These are phyloP conservation scores for Musa troglodytarum DNA, from an alignment of 176 grass and related monocot genomes.

Conservation along the genomic window DNA sequence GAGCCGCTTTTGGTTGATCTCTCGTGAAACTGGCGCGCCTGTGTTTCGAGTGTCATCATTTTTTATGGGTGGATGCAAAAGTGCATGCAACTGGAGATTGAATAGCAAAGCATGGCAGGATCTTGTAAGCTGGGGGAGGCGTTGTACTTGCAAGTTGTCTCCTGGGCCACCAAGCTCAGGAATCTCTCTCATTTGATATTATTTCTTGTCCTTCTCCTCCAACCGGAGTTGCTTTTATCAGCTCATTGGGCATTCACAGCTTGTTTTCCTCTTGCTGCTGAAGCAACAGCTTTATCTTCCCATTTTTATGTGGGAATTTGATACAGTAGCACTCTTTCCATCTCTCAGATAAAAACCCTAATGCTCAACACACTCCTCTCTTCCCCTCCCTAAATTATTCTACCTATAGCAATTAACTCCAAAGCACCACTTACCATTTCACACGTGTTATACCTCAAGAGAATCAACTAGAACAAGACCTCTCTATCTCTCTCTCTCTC, in stretches of 20 bases:
- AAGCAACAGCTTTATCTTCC: background rate
- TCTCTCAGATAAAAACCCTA: background rate
- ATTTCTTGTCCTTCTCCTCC: background rate
- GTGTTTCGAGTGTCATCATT: too few relatives aligned
- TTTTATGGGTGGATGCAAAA: too few relatives aligned
- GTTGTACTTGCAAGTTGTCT: constrained; percentile 2
- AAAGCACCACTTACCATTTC: background rate
- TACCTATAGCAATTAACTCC: background rate
- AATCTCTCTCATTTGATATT: background rate
- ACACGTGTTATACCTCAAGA: background rate
- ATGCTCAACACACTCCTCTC: background rate
- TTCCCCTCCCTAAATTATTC: background rate
- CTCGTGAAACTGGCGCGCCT: too few relatives aligned
- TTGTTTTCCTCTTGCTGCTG: background rate
- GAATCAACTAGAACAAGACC: constrained; percentile 25
- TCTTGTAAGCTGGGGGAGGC: constrained; percentile 2
- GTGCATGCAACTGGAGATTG: background rate
- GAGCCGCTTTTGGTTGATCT: too few relatives aligned
- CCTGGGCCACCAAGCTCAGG: background rate
- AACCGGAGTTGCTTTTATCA: too few relatives aligned
- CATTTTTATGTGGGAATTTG: too few relatives aligned
- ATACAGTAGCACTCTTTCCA: too few relatives aligned
- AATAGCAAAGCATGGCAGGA: background rate
- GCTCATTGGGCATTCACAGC: background rate
- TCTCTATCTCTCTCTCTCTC: constrained; percentile 16